A percentile compares a stretch with the other conserved stretches of the same genome.
Evolutionary conservation across 2,329 filamentous ascomycete genomes (phyloP).

Genomic region (Calonectria crousiana): DNA sequence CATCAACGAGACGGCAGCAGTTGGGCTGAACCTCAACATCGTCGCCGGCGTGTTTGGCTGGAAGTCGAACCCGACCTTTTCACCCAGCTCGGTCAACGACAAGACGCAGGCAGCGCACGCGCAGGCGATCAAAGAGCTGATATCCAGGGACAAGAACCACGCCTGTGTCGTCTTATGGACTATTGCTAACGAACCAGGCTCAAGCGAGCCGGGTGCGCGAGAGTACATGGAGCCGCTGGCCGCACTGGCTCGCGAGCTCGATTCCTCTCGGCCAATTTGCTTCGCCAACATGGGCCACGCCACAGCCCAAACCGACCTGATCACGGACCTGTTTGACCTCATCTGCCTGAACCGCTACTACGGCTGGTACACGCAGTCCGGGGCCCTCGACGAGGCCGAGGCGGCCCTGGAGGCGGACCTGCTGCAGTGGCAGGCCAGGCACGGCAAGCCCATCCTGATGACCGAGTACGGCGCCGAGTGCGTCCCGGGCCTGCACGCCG

Average conservation of each 20-base stretch:
- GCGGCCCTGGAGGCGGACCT: slow-evolving; percentile 11
- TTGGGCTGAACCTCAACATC: slow-evolving; percentile 20
- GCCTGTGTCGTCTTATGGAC: slow-evolving; percentile 20
- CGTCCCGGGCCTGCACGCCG: slow-evolving; percentile 14
- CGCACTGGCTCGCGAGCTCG: background rate
- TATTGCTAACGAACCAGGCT: slow-evolving; percentile 24
- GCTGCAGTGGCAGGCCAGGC: slow-evolving; percentile 19
- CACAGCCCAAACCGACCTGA: background rate
- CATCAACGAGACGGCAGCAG: slow-evolving; percentile 25
- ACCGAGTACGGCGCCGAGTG: slow-evolving; percentile 26
- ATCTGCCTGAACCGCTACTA: slow-evolving; percentile 28
- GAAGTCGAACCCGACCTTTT: slow-evolving; percentile 13
- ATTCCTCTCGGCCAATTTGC: slow-evolving; percentile 21
- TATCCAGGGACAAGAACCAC: slow-evolving; percentile 24
- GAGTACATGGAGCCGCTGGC: slow-evolving; percentile 24
- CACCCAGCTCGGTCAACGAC: slow-evolving; percentile 8
- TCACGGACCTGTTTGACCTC: slow-evolving; percentile 21
- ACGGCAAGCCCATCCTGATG: slow-evolving; percentile 27
- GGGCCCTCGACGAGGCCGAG: slow-evolving; percentile 22
- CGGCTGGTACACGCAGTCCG: slow-evolving; percentile 19
- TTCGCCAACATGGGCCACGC: slow-evolving; percentile 20
- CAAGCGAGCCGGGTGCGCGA: slow-evolving; percentile 6
- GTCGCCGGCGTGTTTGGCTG: slow-evolving; percentile 2
- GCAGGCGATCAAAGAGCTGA: slow-evolving; percentile 14
- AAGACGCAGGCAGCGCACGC: slow-evolving; percentile 15